A percentile compares a stretch with the other conserved stretches of the same genome.
Conservation (phyloP, 148 eudicot genomes). For the Vaccinium corymbosum region DNA sequence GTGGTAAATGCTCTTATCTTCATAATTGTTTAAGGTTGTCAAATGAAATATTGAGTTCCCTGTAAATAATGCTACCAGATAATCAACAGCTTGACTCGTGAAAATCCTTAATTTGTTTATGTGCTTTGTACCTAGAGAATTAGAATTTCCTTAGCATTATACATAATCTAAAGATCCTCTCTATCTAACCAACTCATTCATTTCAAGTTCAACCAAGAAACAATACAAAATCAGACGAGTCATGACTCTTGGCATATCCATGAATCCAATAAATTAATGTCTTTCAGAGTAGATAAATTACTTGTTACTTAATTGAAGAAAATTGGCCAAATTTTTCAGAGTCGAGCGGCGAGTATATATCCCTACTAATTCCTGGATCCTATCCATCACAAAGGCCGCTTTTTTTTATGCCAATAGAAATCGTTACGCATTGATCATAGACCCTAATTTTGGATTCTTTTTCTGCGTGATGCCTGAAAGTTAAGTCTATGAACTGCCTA, state of each 20-base stretch:
- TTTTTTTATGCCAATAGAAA: background rate
- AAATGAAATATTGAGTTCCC: background rate
- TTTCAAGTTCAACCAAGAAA: conserved; percentile 2
- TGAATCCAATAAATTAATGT: background rate
- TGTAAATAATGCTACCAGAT: background rate
- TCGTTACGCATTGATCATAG: background rate
- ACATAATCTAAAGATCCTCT: background rate
- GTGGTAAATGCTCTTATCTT: background rate
- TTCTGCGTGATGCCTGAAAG: background rate
- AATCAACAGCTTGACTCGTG: background rate
- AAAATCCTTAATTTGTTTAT: background rate
- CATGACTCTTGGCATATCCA: background rate
- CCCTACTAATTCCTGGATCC: conserved; percentile 7
- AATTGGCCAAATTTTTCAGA: background rate
- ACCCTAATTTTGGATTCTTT: background rate
- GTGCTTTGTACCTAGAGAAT: background rate
- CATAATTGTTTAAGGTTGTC: background rate
- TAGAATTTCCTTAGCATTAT: background rate
- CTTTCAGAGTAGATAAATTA: background rate
- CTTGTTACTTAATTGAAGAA: background rate
- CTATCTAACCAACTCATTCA: background rate
- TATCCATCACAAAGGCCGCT: background rate
- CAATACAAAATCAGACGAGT: background rate
- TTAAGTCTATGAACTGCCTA: background rate
- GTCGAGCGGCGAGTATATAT: background rate